phyloP scores from a whole-genome alignment of 371 early-diverging fungal species.

The Mucor irregularis region DNA sequence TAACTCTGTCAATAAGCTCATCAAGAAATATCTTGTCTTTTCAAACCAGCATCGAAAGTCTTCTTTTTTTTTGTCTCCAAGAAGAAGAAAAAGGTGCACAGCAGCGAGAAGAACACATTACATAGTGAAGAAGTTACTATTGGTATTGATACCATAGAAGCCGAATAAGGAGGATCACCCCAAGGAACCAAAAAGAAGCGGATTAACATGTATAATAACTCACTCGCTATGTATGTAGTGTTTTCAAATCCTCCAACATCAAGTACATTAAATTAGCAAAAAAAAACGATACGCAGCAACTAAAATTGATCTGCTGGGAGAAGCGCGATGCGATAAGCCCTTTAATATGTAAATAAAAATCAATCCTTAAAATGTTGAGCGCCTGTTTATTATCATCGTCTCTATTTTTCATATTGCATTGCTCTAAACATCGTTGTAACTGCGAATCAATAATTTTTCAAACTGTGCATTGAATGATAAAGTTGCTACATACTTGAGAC shows the following conservation, averaged over 20 bases:
- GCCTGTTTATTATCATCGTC: conserved; percentile 14
- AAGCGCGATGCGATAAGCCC: conserved; percentile 8
- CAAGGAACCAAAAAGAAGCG: conserved; percentile 17
- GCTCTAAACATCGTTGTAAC: conserved; percentile 13
- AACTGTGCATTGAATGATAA: too few relatives aligned
- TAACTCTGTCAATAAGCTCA: conserved; percentile 3
- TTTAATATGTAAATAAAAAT: conserved; percentile 17
- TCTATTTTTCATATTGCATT: conserved; percentile 15
- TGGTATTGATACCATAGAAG: too few relatives aligned
- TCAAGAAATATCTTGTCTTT: conserved; percentile 19
- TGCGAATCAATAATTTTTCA: conserved; percentile 9
- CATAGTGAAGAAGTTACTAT: too few relatives aligned
- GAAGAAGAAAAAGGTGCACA: too few relatives aligned
- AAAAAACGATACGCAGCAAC: conserved; percentile 3
- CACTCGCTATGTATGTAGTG: conserved; percentile 18
- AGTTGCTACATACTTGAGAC: too few relatives aligned
- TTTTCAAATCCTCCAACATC: conserved; percentile 16
- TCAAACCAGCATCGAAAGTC: conserved; percentile 14
- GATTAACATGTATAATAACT: conserved; percentile 13
- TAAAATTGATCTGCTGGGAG: conserved; percentile 6
- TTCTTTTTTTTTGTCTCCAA: conserved; percentile 20
- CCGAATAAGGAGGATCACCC: too few relatives aligned
- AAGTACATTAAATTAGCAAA: conserved; percentile 16
- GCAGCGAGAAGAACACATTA: too few relatives aligned
- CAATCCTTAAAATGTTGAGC: conserved; percentile 13